A percentile compares a stretch with the other conserved stretches of the same genome.
These are phyloP conservation scores for Penicillium odoratum DNA, from an alignment of 495 filamentous ascomycete species.

Conservation along the genomic window DNA sequence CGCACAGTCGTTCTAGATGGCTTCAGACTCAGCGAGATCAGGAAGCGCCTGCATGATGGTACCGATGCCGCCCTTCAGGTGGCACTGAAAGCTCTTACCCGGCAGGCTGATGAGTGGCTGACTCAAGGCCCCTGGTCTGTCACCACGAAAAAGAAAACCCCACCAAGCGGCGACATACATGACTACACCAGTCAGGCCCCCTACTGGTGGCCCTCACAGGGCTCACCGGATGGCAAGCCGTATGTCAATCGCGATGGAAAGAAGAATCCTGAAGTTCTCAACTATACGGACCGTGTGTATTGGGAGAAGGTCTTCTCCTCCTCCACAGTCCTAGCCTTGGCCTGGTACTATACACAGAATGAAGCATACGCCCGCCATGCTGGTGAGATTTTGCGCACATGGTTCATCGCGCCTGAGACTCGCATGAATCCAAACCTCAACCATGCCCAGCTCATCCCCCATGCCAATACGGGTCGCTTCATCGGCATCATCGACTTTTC, in stretches of 20 bases:
- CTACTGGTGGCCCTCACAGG: neutral
- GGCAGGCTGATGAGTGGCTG: constrained; percentile 4
- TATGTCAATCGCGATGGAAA: neutral
- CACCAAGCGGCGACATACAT: neutral
- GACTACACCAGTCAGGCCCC: neutral
- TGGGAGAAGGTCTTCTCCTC: neutral
- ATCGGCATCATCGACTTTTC: constrained; percentile 11
- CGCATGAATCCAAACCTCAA: constrained; percentile 5
- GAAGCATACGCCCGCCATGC: neutral
- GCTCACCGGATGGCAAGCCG: neutral
- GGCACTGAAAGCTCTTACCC: neutral
- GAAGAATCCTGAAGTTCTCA: neutral
- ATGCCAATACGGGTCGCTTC: neutral
- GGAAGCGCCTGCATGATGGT: neutral
- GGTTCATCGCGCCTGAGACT: constrained; percentile 1
- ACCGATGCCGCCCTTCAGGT: neutral
- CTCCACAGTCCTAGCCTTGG: neutral
- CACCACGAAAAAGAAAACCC: neutral
- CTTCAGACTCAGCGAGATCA: neutral
- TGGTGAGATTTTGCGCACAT: neutral
- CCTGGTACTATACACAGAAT: neutral
- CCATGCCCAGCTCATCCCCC: constrained; percentile 6
- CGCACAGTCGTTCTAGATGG: neutral
- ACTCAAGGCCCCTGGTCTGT: constrained; percentile 7
- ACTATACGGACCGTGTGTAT: neutral